Percentiles rank a stretch among this genome's conserved stretches.
Conservation (phyloP, 1,139 yeast species). For the Debaryomycetaceae sp. region DNA sequence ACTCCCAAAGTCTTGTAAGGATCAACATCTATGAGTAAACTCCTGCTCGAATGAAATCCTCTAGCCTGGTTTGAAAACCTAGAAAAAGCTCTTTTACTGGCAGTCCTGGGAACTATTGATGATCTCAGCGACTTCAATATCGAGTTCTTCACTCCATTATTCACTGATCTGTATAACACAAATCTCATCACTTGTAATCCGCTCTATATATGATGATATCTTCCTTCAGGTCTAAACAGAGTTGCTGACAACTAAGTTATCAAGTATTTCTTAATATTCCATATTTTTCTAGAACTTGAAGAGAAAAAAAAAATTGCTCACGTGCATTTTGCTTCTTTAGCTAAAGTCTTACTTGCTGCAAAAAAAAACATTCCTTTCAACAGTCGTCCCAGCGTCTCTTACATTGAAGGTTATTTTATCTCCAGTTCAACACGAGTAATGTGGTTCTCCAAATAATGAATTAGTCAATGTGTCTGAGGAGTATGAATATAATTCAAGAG, state of each 20-base stretch:
- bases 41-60: conserved; percentile 25
- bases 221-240: not conserved
- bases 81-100: not conserved
- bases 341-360: not conserved
- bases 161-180: conserved; percentile 4
- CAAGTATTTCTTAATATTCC: conserved; percentile 1
- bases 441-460: too few relatives aligned
- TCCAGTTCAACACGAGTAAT: too few relatives aligned
- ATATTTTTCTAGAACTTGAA: conserved; percentile 3
- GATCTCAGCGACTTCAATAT: conserved; percentile 3
- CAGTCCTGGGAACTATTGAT: not conserved
- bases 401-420: too few relatives aligned
- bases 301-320: conserved; percentile 1
- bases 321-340: not conserved
- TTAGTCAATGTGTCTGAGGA: too few relatives aligned
- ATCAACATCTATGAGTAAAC: conserved; percentile 44
- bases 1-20: conserved; percentile 88
- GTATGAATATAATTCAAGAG: not conserved
- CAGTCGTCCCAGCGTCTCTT: too few relatives aligned
- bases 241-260: not conserved
- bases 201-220: not conserved
- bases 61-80: conserved; percentile 7
- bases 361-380: not conserved
- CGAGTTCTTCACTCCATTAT: conserved; percentile 5
- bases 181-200: conserved; percentile 3